phyloP scores from a whole-genome alignment of 305 asterid genomes.

The Fraxinus angustifolia region DNA sequence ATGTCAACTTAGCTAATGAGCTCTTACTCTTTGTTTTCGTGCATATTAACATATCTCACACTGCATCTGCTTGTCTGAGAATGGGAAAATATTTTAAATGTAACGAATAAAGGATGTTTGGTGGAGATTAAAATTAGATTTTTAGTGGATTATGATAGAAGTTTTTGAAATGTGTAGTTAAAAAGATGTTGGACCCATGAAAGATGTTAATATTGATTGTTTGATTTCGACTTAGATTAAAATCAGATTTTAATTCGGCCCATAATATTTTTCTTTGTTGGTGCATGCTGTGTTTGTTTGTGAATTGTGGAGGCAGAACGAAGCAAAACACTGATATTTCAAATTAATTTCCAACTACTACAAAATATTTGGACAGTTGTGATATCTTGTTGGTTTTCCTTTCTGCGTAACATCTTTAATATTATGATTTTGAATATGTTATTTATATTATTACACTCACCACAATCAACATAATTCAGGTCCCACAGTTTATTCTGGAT shows the following conservation, averaged over 20 bases:
- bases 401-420: background rate
- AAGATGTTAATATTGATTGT: no score
- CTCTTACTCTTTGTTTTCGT: background rate
- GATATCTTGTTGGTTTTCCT: background rate
- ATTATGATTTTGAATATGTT: background rate
- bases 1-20: background rate
- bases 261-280: background rate
- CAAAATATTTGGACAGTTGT: background rate
- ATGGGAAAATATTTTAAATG: background rate
- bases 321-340: background rate
- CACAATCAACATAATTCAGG: conserved; percentile 42
- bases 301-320: background rate
- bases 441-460: conserved; percentile 2
- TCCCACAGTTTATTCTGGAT: conserved; percentile 88
- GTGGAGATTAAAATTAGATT: no score
- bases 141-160: no score
- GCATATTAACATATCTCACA: background rate
- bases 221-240: no score
- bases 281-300: background rate
- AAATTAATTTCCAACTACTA: background rate
- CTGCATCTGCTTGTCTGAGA: background rate
- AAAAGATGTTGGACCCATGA: no score
- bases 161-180: no score
- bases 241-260: no score
- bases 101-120: background rate